Evolutionary conservation across 495 filamentous ascomycete species (phyloP).

Genomic region (Jackrogersella multiformis): DNA sequence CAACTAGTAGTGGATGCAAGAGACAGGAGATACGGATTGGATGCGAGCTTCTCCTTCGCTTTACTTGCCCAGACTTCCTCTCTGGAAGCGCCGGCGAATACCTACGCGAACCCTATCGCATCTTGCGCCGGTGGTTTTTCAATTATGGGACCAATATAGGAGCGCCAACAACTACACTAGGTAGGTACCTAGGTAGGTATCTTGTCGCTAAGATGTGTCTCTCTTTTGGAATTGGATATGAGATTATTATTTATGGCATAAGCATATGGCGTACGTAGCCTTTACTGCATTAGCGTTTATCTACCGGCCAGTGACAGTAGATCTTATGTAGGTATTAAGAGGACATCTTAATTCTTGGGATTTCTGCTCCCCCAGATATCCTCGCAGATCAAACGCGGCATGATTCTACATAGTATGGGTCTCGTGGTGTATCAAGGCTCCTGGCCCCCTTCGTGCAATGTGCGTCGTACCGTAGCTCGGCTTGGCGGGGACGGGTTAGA

Average conservation of each 20-base stretch:
- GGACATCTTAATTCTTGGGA: conserved; percentile 34
- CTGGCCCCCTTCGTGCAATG: background rate
- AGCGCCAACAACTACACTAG: background rate
- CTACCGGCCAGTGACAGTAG: conserved; percentile 1
- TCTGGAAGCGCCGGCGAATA: conserved; percentile 28
- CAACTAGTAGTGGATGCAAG: conserved; percentile 24
- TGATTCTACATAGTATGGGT: conserved; percentile 23
- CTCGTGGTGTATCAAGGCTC: conserved; percentile 19
- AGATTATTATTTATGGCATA: background rate
- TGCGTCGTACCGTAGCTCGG: conserved; percentile 9
- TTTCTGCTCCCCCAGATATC: conserved; percentile 36
- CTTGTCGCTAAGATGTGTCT: too few species aligned
- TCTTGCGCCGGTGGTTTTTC: conserved; percentile 2
- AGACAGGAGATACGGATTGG: conserved; percentile 31
- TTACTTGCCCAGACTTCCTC: background rate
- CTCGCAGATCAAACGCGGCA: conserved; percentile 38
- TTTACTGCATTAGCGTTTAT: conserved; percentile 16
- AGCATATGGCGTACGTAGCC: too few species aligned
- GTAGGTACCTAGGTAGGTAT: too few species aligned
- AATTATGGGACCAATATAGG: conserved; percentile 3
- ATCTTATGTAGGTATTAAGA: conserved; percentile 34
- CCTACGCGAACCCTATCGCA: background rate
- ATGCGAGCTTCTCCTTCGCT: conserved; percentile 11
- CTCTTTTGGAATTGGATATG: background rate
- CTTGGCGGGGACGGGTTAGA: conserved; percentile 24